Evolutionary conservation across 768 basidiomycete species (phyloP), one percentile per base, ranked within the genome.

Genomic region (Lepiota brunneoincarnata): DNA sequence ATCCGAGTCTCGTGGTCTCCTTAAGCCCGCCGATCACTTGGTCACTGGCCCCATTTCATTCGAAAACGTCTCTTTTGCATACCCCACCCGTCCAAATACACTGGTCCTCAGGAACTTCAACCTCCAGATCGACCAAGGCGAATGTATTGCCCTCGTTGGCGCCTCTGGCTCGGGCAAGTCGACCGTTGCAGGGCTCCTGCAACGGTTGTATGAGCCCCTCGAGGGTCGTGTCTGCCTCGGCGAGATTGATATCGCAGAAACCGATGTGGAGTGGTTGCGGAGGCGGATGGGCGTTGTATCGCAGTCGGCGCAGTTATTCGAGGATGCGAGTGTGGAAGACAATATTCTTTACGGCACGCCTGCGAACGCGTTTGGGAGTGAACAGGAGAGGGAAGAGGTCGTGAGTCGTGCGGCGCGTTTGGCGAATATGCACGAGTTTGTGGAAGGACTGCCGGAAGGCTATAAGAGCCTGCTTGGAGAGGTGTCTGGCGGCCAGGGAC

Each of bases 401-500:
- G 77, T 97, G 38, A 74, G 80, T 18, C 70, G 69, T 2, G 94
- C 95, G 0, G 91, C 94, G 1, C 76, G 76, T 57, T 77, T 79
- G 0, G 93, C 96, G 0, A 81, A 91, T 66, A 85, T 91, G 2
- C 92, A 96, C 68, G 89, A 93, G 11, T 96, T 96, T 69, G 80
- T 98, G 64, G 76, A 81, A 73, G 70, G 73, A 2, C 76, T 96
- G 0, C 91, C 91, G 0, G 76, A 88, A 31, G 93, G 90, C 1
- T 98, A 98, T 72, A 85, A 93, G 44, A 97, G 93, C 0, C 67
- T 77, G 40, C 78, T 98, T 2, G 96, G 96, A 39, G 93, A 96
- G 74, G 82, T 98, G 54, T 95, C 93, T 0, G 96, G 96, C 17
- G 96, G 96, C 0, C 96, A 98, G 64, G 93, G 92, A 1, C 96